Conservation (phyloP, 2,329 filamentous ascomycete genomes). For the Fusarium pseudocircinatum region DNA sequence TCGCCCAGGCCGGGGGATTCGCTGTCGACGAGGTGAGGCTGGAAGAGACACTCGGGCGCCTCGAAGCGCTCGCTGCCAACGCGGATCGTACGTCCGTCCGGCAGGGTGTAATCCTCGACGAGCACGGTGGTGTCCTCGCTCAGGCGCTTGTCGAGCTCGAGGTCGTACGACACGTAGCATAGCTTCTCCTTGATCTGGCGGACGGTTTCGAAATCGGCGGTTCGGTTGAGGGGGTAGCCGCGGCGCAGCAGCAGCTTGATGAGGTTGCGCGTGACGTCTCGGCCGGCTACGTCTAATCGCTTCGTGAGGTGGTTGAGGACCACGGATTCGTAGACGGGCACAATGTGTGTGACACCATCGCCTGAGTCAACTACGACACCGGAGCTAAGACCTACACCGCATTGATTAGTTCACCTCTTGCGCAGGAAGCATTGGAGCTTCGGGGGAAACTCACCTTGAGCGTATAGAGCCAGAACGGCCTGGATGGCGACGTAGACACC, state of each 20-base stretch:
- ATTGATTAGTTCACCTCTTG: slow-evolving; percentile 9
- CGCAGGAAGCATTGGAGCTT: neutral
- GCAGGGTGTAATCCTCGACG: slow-evolving; percentile 96
- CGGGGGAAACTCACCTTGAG: slow-evolving; percentile 73
- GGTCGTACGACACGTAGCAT: slow-evolving; percentile 98
- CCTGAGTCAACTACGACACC: slow-evolving; percentile 99
- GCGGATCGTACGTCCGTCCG: slow-evolving; percentile 93
- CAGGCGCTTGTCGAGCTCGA: slow-evolving; percentile 93
- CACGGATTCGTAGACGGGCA: slow-evolving; percentile 97
- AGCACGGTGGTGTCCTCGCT: slow-evolving; percentile 97
- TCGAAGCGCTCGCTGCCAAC: slow-evolving; percentile 98
- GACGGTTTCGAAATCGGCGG: slow-evolving; percentile 98
- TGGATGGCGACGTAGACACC: slow-evolving; percentile 99
- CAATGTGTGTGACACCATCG: slow-evolving; percentile 98
- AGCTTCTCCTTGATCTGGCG: slow-evolving; percentile 99
- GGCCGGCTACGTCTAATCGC: slow-evolving; percentile 92
- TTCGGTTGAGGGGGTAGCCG: slow-evolving; percentile 96
- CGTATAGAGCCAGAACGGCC: slow-evolving; percentile 94
- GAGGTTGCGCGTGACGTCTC: slow-evolving; percentile 97
- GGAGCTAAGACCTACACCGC: slow-evolving; percentile 75
- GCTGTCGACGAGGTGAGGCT: slow-evolving; percentile 96
- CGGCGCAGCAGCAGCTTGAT: slow-evolving; percentile 93
- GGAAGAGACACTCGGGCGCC: slow-evolving; percentile 97
- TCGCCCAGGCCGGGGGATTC: slow-evolving; percentile 97
- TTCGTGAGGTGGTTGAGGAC: slow-evolving; percentile 97